Evolutionary conservation across 139 green algal genomes (phyloP).

Genomic region (Chlamydomonas eustigma): DNA sequence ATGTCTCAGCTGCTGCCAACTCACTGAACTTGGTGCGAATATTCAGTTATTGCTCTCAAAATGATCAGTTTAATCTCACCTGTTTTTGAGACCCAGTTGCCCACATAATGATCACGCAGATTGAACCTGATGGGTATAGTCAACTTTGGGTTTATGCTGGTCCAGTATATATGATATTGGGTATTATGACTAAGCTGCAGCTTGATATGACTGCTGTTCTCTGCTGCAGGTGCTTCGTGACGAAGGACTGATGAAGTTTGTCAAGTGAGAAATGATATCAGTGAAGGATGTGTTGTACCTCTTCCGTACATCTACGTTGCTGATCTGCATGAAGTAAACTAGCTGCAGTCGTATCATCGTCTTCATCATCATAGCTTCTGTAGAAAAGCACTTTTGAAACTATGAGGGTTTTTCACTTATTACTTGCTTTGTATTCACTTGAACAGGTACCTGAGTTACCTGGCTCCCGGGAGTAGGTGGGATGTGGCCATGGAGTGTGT

Average conservation of each 20-base stretch:
- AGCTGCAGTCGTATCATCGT: not conserved
- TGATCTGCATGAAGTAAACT: not conserved
- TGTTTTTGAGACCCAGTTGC: too few species aligned
- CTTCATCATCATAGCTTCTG: not conserved
- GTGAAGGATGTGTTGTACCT: too few species aligned
- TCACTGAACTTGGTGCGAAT: slow-evolving; percentile 63
- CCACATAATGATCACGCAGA: too few species aligned
- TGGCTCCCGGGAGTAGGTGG: slow-evolving; percentile 42
- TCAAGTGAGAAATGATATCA: too few species aligned
- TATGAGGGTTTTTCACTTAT: not conserved
- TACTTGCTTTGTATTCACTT: not conserved
- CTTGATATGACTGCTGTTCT: not conserved
- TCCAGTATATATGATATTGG: too few species aligned
- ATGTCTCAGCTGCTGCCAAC: slow-evolving; percentile 71
- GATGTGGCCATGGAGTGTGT: slow-evolving; percentile 58
- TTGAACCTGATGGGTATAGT: too few species aligned
- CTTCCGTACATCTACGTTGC: not conserved
- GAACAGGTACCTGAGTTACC: slow-evolving; percentile 22
- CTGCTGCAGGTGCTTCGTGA: slow-evolving; percentile 55
- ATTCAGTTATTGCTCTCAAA: too few species aligned
- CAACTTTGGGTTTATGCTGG: too few species aligned
- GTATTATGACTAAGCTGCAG: too few species aligned
- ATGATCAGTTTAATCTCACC: too few species aligned
- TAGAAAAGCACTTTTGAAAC: not conserved
- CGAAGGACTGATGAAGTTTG: slow-evolving; percentile 79